Conservation (phyloP, 2,329 filamentous ascomycete genomes). For the Davidsoniella eucalypti region DNA sequence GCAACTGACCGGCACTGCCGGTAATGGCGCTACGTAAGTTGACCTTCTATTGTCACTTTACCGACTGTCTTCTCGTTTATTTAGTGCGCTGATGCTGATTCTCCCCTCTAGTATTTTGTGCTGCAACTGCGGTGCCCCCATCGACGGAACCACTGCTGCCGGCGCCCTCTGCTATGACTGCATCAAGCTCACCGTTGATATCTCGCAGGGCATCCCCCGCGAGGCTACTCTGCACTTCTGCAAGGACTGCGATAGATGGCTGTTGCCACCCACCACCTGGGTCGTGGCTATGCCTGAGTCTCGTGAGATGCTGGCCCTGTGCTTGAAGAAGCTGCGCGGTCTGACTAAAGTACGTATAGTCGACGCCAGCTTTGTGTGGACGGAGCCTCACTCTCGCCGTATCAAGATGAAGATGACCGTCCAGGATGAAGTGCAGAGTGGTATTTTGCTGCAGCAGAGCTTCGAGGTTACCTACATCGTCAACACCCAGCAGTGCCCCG, state of each 20-base stretch:
- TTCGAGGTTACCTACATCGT: slow-evolving; percentile 92
- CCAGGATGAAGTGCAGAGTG: slow-evolving; percentile 50
- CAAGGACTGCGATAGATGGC: slow-evolving; percentile 86
- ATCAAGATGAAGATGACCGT: slow-evolving; percentile 93
- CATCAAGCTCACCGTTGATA: slow-evolving; percentile 85
- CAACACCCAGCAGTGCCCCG: slow-evolving; percentile 81
- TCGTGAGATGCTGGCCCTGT: slow-evolving; percentile 80
- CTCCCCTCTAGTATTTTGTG: slow-evolving; percentile 58
- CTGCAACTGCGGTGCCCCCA: slow-evolving; percentile 91
- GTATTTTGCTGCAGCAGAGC: slow-evolving; percentile 65
- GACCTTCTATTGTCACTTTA: neutral
- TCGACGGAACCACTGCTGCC: slow-evolving; percentile 74
- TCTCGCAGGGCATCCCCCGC: slow-evolving; percentile 77
- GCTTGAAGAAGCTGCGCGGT: slow-evolving; percentile 72
- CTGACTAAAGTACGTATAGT: slow-evolving; percentile 84
- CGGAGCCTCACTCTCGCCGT: slow-evolving; percentile 84
- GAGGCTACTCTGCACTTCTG: slow-evolving; percentile 85
- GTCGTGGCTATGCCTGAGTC: slow-evolving; percentile 72
- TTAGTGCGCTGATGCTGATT: slow-evolving; percentile 7
- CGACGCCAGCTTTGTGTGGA: slow-evolving; percentile 95
- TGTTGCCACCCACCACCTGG: slow-evolving; percentile 76
- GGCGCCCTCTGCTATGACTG: slow-evolving; percentile 93
- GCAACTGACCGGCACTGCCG: slow-evolving; percentile 20
- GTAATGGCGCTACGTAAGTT: slow-evolving; percentile 25
- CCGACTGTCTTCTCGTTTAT: neutral